Percentiles rank a stretch among this genome's conserved stretches.
These are phyloP conservation scores for Picochlorum sp. DNA, from an alignment of 139 green algal species.

Conservation along the genomic window DNA sequence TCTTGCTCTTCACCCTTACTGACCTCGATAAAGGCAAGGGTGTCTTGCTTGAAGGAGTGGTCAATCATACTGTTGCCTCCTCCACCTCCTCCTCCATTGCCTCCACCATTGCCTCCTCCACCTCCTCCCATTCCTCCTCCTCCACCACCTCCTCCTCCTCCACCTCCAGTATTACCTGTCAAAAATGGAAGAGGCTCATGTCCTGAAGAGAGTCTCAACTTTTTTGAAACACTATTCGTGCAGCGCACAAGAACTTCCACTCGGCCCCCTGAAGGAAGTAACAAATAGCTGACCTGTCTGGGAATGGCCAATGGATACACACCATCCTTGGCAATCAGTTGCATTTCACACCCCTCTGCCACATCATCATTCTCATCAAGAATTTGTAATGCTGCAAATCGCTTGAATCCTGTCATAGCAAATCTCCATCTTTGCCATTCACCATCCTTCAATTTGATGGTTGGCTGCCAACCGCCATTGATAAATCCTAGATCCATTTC, in stretches of 20 bases:
- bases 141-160: not conserved
- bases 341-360: not conserved
- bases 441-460: not conserved
- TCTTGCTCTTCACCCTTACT: not conserved
- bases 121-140: not conserved
- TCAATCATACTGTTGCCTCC: not conserved
- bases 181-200: not conserved
- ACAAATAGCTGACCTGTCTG: not conserved
- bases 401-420: slow-evolving; percentile 2
- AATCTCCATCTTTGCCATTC: slow-evolving; percentile 4
- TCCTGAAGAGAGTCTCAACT: not conserved
- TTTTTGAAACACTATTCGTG: not conserved
- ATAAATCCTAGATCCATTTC: not conserved
- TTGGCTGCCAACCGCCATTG: slow-evolving; percentile 1
- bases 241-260: not conserved
- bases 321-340: slow-evolving; percentile 6
- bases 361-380: not conserved
- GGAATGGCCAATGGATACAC: slow-evolving; percentile 3
- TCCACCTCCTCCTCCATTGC: not conserved
- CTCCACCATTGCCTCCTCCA: not conserved
- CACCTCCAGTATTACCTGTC: not conserved
- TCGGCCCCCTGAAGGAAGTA: not conserved
- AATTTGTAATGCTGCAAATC: not conserved
- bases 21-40: not conserved
- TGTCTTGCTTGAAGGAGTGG: not conserved